These are phyloP conservation scores for Fusarium phyllophilum DNA, from an alignment of 2,329 filamentous ascomycete species.

Conservation along the genomic window DNA sequence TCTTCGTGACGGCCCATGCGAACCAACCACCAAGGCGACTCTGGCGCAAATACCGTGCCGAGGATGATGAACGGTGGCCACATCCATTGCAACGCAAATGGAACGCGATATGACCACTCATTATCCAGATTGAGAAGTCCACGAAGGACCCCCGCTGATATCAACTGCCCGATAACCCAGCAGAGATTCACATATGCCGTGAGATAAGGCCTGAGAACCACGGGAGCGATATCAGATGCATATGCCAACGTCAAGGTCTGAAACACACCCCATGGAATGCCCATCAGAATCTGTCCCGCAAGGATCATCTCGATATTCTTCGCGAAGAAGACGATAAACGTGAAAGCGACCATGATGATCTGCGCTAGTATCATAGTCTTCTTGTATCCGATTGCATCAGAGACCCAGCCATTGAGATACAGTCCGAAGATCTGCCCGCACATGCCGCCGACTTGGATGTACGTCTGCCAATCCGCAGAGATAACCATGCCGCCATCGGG, in stretches of 20 bases:
- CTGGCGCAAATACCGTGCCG: slow-evolving; percentile 56
- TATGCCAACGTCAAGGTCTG: slow-evolving; percentile 68
- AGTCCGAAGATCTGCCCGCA: slow-evolving; percentile 72
- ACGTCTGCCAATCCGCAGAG: slow-evolving; percentile 47
- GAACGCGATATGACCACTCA: slow-evolving; percentile 60
- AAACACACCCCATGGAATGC: slow-evolving; percentile 65
- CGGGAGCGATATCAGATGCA: slow-evolving; percentile 74
- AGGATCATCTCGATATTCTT: slow-evolving; percentile 63
- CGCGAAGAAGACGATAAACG: slow-evolving; percentile 69
- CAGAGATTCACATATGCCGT: slow-evolving; percentile 61
- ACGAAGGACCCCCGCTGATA: slow-evolving; percentile 55
- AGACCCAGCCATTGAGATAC: slow-evolving; percentile 69
- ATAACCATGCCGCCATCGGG: slow-evolving; percentile 32
- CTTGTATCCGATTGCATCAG: slow-evolving; percentile 69
- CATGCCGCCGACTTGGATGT: slow-evolving; percentile 53
- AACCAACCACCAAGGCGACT: slow-evolving; percentile 63
- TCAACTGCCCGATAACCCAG: slow-evolving; percentile 60
- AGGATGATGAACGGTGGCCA: slow-evolving; percentile 58
- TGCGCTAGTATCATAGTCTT: slow-evolving; percentile 67
- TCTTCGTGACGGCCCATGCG: slow-evolving; percentile 27
- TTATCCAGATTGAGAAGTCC: slow-evolving; percentile 51
- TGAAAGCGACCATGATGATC: slow-evolving; percentile 61
- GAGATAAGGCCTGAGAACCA: slow-evolving; percentile 60
- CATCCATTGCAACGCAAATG: slow-evolving; percentile 60
- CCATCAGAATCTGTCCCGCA: slow-evolving; percentile 66